phyloP scores from a whole-genome alignment of 345 rosid species.

The Hibiscus trionum region DNA sequence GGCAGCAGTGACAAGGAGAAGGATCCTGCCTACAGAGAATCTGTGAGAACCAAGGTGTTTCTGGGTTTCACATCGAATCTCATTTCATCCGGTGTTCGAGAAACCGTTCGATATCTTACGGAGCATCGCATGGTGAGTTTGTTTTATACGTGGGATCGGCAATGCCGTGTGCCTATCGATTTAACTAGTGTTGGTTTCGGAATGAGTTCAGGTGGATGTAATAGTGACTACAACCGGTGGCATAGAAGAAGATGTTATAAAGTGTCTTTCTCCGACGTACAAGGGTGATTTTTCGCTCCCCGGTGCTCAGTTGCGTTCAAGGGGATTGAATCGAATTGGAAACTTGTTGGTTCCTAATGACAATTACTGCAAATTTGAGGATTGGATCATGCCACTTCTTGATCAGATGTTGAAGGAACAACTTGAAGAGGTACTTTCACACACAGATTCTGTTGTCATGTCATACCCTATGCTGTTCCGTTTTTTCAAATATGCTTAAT shows the following conservation, averaged over 20 bases:
- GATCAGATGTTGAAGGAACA: slow-evolving; percentile 93
- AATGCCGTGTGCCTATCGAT: neutral
- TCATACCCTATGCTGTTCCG: no score
- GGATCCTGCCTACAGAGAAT: slow-evolving; percentile 48
- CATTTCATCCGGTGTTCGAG: slow-evolving; percentile 86
- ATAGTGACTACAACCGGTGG: slow-evolving; percentile 93
- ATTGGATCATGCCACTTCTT: slow-evolving; percentile 87
- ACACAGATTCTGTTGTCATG: neutral
- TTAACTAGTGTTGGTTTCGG: slow-evolving; percentile 24
- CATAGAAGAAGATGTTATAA: slow-evolving; percentile 91
- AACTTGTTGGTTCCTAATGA: slow-evolving; percentile 89
- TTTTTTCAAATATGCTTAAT: no score
- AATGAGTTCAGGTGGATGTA: slow-evolving; percentile 76
- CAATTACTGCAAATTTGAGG: slow-evolving; percentile 95
- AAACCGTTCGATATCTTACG: slow-evolving; percentile 70
- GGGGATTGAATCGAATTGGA: slow-evolving; percentile 88
- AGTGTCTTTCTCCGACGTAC: slow-evolving; percentile 86
- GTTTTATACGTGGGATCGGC: neutral
- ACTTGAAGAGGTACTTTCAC: slow-evolving; percentile 51
- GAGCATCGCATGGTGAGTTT: slow-evolving; percentile 79
- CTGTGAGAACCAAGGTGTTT: slow-evolving; percentile 79
- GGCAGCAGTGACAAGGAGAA: slow-evolving; percentile 68
- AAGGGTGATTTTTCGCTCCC: slow-evolving; percentile 86
- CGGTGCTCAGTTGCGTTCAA: slow-evolving; percentile 63
- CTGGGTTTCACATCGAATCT: slow-evolving; percentile 97